Conservation (phyloP, 2,329 filamentous ascomycete genomes). For the Juglanconis sp. region DNA sequence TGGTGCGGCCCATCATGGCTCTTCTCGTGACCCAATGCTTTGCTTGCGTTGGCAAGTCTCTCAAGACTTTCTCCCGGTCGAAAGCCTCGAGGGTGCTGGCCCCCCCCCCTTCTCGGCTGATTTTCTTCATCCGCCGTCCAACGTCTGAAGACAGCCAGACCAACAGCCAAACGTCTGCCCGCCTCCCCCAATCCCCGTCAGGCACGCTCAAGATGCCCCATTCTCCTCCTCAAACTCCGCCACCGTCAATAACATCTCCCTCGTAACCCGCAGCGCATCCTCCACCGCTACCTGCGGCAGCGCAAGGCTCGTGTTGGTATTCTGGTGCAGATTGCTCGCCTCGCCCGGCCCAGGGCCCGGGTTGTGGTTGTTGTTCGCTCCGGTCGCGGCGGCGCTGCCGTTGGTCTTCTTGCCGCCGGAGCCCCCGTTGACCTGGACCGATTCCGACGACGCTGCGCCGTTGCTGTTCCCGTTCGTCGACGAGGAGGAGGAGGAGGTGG, state of each 20-base stretch:
- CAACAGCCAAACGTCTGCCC: neutral
- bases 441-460: slow-evolving; percentile 3
- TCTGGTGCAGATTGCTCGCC: slow-evolving; percentile 22
- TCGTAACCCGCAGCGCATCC: slow-evolving; percentile 58
- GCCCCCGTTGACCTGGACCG: slow-evolving; percentile 25
- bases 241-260: slow-evolving; percentile 55
- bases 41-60: no score
- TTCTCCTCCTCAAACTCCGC: slow-evolving; percentile 35
- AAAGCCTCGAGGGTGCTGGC: no score
- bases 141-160: no score
- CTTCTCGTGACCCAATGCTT: neutral
- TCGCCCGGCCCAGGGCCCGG: slow-evolving; percentile 20
- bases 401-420: slow-evolving; percentile 23
- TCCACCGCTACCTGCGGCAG: slow-evolving; percentile 59
- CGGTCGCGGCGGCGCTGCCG: slow-evolving; percentile 19
- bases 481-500: slow-evolving; percentile 22
- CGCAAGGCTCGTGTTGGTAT: slow-evolving; percentile 40
- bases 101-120: no score
- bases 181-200: neutral
- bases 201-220: slow-evolving; percentile 12
- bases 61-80: no score
- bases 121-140: no score
- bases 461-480: slow-evolving; percentile 20
- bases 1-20: neutral
- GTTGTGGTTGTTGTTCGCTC: slow-evolving; percentile 12